phyloP scores from a whole-genome alignment of 2,329 filamentous ascomycete species.

The Didymellaceae sp. region DNA sequence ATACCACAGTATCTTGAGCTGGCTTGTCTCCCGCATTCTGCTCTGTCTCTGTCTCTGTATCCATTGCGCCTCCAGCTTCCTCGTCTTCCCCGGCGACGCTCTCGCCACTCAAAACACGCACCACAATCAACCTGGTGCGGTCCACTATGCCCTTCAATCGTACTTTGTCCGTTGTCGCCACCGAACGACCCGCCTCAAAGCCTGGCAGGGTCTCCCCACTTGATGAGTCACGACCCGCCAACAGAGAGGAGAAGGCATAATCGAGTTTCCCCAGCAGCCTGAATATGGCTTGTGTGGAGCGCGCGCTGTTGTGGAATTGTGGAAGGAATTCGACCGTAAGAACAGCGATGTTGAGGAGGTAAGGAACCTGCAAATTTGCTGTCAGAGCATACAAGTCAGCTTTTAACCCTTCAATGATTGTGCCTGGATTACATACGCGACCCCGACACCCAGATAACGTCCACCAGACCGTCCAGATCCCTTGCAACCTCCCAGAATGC shows the following conservation, averaged over 20 bases:
- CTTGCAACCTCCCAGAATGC: slow-evolving; percentile 73
- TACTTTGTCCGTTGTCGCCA: slow-evolving; percentile 88
- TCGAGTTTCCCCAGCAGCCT: slow-evolving; percentile 78
- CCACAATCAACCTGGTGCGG: slow-evolving; percentile 72
- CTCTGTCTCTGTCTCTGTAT: slow-evolving; percentile 44
- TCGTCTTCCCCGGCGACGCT: slow-evolving; percentile 49
- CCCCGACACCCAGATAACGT: slow-evolving; percentile 84
- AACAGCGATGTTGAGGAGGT: slow-evolving; percentile 78
- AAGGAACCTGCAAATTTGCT: slow-evolving; percentile 83
- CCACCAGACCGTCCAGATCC: slow-evolving; percentile 76
- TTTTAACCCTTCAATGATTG: background rate
- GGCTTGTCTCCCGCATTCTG: slow-evolving; percentile 15
- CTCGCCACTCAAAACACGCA: slow-evolving; percentile 69
- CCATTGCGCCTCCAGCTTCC: slow-evolving; percentile 22
- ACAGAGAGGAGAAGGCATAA: slow-evolving; percentile 77
- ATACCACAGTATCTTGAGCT: slow-evolving; percentile 34
- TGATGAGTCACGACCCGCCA: slow-evolving; percentile 71
- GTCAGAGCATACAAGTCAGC: slow-evolving; percentile 3
- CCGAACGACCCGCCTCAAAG: slow-evolving; percentile 66
- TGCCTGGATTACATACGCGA: slow-evolving; percentile 69
- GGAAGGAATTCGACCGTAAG: slow-evolving; percentile 74
- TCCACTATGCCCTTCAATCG: slow-evolving; percentile 83
- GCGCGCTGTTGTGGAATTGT: slow-evolving; percentile 72
- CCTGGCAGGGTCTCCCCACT: slow-evolving; percentile 72
- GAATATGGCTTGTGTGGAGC: slow-evolving; percentile 71